A percentile compares a stretch with the other conserved stretches of the same genome.
Evolutionary conservation across 2,329 filamentous ascomycete species (phyloP).

Genomic region (Paecilomyces variotii): DNA sequence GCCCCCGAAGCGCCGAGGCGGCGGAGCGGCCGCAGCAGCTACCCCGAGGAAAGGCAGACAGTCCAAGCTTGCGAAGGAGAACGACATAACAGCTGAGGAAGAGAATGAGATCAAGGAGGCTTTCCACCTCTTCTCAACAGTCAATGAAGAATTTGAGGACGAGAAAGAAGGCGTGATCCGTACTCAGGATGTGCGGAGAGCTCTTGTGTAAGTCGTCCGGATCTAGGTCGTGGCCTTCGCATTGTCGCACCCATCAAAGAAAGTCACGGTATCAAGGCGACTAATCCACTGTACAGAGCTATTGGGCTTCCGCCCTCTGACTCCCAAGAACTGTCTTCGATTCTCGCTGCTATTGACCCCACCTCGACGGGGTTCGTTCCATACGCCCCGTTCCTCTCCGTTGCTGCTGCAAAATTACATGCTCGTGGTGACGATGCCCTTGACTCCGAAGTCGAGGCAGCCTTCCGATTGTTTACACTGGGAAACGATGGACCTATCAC

Average conservation of each 20-base stretch:
- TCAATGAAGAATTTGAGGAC: conserved; percentile 54
- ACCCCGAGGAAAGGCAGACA: conserved; percentile 45
- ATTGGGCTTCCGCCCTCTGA: conserved; percentile 63
- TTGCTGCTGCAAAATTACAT: conserved; percentile 80
- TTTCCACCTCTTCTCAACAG: conserved; percentile 65
- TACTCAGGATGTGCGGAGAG: conserved; percentile 60
- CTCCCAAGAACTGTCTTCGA: conserved; percentile 62
- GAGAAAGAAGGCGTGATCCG: conserved; percentile 66
- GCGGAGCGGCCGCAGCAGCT: conserved; percentile 18
- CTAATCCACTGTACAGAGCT: conserved; percentile 49
- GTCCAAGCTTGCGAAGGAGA: conserved; percentile 86
- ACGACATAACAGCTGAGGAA: conserved; percentile 75
- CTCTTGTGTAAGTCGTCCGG: conserved; percentile 54
- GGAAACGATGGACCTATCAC: conserved; percentile 58
- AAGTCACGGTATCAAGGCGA: background rate
- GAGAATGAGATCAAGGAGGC: conserved; percentile 88
- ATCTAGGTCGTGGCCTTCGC: background rate
- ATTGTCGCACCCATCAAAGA: background rate
- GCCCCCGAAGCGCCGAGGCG: conserved; percentile 31
- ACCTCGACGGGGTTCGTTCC: conserved; percentile 67
- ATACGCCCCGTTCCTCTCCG: conserved; percentile 75
- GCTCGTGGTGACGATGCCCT: conserved; percentile 44
- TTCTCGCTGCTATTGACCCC: conserved; percentile 75
- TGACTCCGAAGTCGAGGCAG: conserved; percentile 67
- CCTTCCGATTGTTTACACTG: conserved; percentile 71